Evolutionary conservation across 2,329 filamentous ascomycete genomes (phyloP).

Genomic region (Stemphylium lycopersici): DNA sequence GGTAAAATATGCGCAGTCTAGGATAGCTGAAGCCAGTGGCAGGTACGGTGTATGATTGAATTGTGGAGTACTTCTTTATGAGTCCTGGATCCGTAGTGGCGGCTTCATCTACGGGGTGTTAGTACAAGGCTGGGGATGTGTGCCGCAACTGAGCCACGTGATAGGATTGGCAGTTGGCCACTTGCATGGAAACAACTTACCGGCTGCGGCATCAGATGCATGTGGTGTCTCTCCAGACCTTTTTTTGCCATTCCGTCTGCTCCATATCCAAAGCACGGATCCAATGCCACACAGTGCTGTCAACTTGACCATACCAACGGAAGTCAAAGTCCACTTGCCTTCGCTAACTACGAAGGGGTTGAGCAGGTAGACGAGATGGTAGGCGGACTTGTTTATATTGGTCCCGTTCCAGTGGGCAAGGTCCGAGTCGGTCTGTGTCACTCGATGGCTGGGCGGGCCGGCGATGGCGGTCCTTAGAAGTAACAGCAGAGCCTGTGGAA

Average conservation of each 20-base stretch:
- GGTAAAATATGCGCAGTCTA: constrained; percentile 80
- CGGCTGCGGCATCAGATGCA: constrained; percentile 28
- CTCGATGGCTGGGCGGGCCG: constrained; percentile 29
- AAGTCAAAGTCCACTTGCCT: constrained; percentile 26
- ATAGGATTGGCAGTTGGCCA: constrained; percentile 9
- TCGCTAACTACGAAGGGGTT: constrained; percentile 33
- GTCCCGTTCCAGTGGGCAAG: constrained; percentile 25
- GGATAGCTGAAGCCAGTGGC: constrained; percentile 70
- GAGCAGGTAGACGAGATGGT: constrained; percentile 27
- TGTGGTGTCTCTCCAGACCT: constrained; percentile 24
- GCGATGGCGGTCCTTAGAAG: constrained; percentile 38
- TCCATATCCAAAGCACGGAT: constrained; percentile 45
- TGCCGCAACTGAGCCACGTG: constrained; percentile 13
- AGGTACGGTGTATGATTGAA: constrained; percentile 74
- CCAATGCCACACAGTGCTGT: constrained; percentile 45
- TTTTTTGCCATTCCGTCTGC: constrained; percentile 26
- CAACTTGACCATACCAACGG: constrained; percentile 49
- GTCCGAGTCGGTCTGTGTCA: constrained; percentile 35
- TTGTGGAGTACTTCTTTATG: constrained; percentile 75
- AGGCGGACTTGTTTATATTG: constrained; percentile 36
- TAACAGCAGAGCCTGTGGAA: constrained; percentile 47
- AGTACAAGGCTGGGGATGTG: constrained; percentile 7
- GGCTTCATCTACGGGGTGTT: constrained; percentile 47
- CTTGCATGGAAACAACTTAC: constrained; percentile 30
- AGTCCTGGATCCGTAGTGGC: constrained; percentile 75